Conservation (phyloP, 176 grass and related monocot genomes). For the Pharus latifolius region DNA sequence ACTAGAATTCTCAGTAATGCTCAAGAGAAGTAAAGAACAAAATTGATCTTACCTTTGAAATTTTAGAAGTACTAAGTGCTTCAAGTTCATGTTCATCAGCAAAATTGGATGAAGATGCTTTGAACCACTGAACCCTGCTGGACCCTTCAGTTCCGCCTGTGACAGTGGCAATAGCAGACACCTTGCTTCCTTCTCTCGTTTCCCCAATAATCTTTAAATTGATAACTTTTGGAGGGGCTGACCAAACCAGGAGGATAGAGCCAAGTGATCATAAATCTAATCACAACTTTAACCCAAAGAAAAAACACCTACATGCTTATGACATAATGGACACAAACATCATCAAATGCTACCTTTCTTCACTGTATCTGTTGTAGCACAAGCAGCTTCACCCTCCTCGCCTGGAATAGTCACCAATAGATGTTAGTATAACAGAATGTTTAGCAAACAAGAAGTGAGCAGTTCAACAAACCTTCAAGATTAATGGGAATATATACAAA, state of each 20-base stretch:
- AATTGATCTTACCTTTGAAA: slow-evolving; percentile 59
- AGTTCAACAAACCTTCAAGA: slow-evolving; percentile 64
- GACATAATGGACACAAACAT: not conserved
- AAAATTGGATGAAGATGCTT: slow-evolving; percentile 54
- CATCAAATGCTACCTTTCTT: slow-evolving; percentile 66
- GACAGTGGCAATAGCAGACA: slow-evolving; percentile 55
- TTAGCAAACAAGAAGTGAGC: slow-evolving; percentile 9
- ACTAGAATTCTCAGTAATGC: not conserved
- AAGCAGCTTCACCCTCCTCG: slow-evolving; percentile 66
- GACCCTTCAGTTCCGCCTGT: slow-evolving; percentile 71
- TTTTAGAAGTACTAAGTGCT: slow-evolving; percentile 74
- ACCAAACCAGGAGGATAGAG: slow-evolving; percentile 17
- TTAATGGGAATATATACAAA: slow-evolving; percentile 85
- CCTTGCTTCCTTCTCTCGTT: slow-evolving; percentile 79
- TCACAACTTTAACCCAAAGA: not conserved
- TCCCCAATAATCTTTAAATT: slow-evolving; percentile 81
- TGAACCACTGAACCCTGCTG: slow-evolving; percentile 96
- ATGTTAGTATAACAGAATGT: slow-evolving; percentile 19
- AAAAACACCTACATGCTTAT: not conserved
- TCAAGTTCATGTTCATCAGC: slow-evolving; percentile 59
- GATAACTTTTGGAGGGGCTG: slow-evolving; percentile 82
- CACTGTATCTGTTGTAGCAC: slow-evolving; percentile 47
- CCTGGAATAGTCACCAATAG: slow-evolving; percentile 37
- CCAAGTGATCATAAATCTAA: slow-evolving; percentile 4
- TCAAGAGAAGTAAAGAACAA: slow-evolving; percentile 4